phyloP scores from a whole-genome alignment of 2,329 filamentous ascomycete genomes.

The Clarireedia hainanense region DNA sequence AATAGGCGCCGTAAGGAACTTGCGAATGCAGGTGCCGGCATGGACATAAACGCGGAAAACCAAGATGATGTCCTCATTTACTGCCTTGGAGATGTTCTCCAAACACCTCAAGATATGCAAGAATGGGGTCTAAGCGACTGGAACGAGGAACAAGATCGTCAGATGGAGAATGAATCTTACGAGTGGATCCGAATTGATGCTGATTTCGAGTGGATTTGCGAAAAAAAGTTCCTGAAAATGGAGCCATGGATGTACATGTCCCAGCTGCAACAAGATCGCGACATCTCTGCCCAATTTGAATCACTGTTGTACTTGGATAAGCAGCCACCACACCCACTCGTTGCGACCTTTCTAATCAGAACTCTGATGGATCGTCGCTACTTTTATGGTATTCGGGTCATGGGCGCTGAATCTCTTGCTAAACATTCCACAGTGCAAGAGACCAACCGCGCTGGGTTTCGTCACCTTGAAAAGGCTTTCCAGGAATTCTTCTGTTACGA shows the following conservation, averaged over 20 bases:
- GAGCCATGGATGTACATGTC: conserved; percentile 97
- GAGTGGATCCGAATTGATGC: conserved; percentile 98
- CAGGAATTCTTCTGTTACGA: conserved; percentile 81
- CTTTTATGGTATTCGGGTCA: conserved; percentile 83
- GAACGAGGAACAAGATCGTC: conserved; percentile 78
- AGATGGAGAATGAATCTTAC: conserved; percentile 93
- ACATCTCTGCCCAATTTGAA: conserved; percentile 81
- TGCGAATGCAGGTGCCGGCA: conserved; percentile 52
- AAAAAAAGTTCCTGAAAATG: conserved; percentile 69
- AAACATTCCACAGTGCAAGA: conserved; percentile 62
- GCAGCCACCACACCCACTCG: conserved; percentile 64
- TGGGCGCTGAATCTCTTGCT: conserved; percentile 73
- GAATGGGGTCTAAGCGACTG: conserved; percentile 86
- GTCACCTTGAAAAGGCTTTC: conserved; percentile 79
- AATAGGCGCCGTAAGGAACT: conserved; percentile 78
- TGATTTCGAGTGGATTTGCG: conserved; percentile 96
- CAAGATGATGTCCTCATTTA: conserved; percentile 82
- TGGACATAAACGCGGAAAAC: conserved; percentile 54
- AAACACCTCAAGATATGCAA: conserved; percentile 69
- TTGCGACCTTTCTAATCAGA: conserved; percentile 80
- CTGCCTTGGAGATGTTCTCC: conserved; percentile 84
- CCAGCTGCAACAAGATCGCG: conserved; percentile 91
- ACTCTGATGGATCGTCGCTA: conserved; percentile 89
- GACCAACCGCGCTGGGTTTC: conserved; percentile 68
- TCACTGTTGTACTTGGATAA: conserved; percentile 67